Base-by-base conservation (phyloP, 129 eudicot genomes). In the Smallanthus sonchifolius region DNA sequence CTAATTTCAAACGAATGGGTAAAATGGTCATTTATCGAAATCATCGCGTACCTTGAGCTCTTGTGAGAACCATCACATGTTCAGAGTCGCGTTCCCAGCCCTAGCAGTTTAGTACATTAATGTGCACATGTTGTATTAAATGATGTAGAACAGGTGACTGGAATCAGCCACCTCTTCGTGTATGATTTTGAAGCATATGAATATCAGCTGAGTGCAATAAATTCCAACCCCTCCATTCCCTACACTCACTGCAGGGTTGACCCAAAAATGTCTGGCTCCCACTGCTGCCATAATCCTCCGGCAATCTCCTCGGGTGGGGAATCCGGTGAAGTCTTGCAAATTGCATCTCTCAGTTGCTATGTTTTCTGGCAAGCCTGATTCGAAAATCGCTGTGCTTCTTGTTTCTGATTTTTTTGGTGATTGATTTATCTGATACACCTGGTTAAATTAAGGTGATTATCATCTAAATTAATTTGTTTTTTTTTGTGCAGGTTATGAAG, bases 281-380 rank as follows among this genome's bases (percentile, higher is more conserved):
- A 80, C 32, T 84, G 87, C 74, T 80, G 84, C 80, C 17, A 48
- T 24, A 84, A 84, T 55, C 84, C 87, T 6, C 77, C 77, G 10
- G 43, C 30, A 15, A 5, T 51, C 32, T 7, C 70, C 57, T 70
- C 83, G 7, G 67, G 73, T 14, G 45, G 3, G 10, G 57, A 81
- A 67, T 32, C 54, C n/a, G 78, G 78, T 3, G 74, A 78, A 17
- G 66, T 78, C 54, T 45, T 65, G 19, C 77, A 74, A 19, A 62
- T 83, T 34, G 84, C 72, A 5, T 82, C 81, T 9, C 77, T 83
- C 75, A 78, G 49, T 47, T 79, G 57, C 17, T 83, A 83, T 43
- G 63, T 78, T 38, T 38, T 74, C 83, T 14, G 86, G 83, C 32
- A n/a, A 51, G 2, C 62, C 72, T 62, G 52, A 79, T 47, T 74